Base-by-base conservation (phyloP, 2,329 filamentous ascomycete genomes). In the Venturia asperata region DNA sequence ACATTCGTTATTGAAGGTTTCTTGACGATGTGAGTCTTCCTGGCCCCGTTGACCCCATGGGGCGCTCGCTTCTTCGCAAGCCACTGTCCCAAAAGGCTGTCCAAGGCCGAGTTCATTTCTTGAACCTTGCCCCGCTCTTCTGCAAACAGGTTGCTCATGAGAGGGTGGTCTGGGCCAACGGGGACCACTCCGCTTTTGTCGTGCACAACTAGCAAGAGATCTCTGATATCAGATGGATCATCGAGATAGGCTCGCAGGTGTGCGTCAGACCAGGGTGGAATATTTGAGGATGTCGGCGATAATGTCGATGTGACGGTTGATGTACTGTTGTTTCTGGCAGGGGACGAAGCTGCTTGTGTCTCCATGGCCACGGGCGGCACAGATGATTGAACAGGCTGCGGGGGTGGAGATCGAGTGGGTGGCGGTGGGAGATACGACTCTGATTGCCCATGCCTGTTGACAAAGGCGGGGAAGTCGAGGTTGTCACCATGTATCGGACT, bases 241-340 rank as follows among this genome's bases (percentile, higher is more conserved):
- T 97, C 93, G 71, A 97, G 89, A 77, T 97, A 99, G 17, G 90
- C 88, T 67, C 91, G 86, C 37, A 99, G 83, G 70, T 87, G 90
- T 65, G 86, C 82, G 75, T 97, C 93, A 68, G 91, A 93, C 94
- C 94, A 99, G 0, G 86, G 85, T 34, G 87, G 82, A 24, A 21
- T 47, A 21, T 47, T 52, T 24, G 60, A 63, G 17, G 17, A 7
- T 15, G 43, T 34, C 11, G 64, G 52, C 19, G 64, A 66, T 11
- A 58, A 45, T 15, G 27, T 34, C 13, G 45, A 56, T 21, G 56
- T 37, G 6, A 37, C 43, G 1, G 60, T 66, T 24, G 64, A 66
- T n/a, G 64, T 56, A 42, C 42, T 63, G 43, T 55, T 63, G 21
- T 63, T 56, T 6, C 52, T 64, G 24, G 52, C 47, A 52, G 62